Base-by-base conservation (phyloP, 176 grass and related monocot species). In the Oryza meridionalis region DNA sequence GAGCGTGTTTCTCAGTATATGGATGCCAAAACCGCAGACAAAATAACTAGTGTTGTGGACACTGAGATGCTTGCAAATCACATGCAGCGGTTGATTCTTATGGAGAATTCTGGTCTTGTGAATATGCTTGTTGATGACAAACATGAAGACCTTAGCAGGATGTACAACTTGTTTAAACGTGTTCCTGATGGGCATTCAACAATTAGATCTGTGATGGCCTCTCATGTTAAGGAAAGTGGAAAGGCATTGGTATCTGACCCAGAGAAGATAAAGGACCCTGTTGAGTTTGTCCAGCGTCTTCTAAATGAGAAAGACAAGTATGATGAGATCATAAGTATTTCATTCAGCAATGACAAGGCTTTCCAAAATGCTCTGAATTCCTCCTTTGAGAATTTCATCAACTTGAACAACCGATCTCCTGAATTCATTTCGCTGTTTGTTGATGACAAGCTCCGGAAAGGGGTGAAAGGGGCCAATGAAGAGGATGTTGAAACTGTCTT, bases 351-450 rank as follows among this genome's bases (percentile, higher is more conserved):
- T 24, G 58, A 62, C 58, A 62, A 62, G 58, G 4, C 21, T 62
- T 62, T 62, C 58, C 58, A 62, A 62, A 62, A 62, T 62, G 58
- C 58, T 62, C n/a, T 62, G 58, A 62, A 62, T 62, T 62, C 58
- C n/a, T 62, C 58, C 58, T 62, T 62, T 9, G 58, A 62, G 58
- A 10, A 62, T 62, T 62, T 62, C n/a, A 62, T 62, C 58, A 62
- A 62, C 58, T 62, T 62, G 9, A 62, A 62, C 58, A 62, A 62
- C n/a, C 58, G 58, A 2, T 62, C 21, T 24, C 58, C 58, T 62
- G 58, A 62, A 24, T 62, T 62, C 58, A 62, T 62, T 8, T 62
- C 58, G 9, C 4, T 62, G 58, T 62, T 8, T 62, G 58, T 62
- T 62, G 58, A 62, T 11, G n/a, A 62, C 58, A 62, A 62, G 17